Conservation (phyloP, 441 rosid species). For the Gossypium lobatum region DNA sequence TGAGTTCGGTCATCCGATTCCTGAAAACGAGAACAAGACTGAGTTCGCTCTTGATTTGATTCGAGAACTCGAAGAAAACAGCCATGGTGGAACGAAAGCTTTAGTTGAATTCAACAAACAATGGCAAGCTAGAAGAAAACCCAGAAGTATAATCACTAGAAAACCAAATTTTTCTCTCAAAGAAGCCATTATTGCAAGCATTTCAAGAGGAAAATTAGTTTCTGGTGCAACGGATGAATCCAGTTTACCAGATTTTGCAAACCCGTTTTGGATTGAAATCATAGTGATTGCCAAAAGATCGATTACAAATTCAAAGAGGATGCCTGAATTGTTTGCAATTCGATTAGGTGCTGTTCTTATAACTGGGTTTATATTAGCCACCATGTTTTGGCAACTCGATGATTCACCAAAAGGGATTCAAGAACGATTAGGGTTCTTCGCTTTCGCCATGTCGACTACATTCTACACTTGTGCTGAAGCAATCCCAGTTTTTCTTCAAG, state of each 20-base stretch:
- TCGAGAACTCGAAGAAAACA: slow-evolving; percentile 52
- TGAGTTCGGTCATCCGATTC: slow-evolving; percentile 60
- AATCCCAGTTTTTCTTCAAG: slow-evolving; percentile 75
- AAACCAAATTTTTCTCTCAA: slow-evolving; percentile 36
- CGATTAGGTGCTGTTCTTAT: slow-evolving; percentile 68
- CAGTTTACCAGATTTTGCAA: slow-evolving; percentile 52
- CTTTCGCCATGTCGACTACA: slow-evolving; percentile 81
- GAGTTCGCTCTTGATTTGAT: slow-evolving; percentile 69
- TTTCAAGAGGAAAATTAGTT: slow-evolving; percentile 62
- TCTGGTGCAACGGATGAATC: slow-evolving; percentile 48
- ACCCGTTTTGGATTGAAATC: slow-evolving; percentile 73
- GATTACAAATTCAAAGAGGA: slow-evolving; percentile 58
- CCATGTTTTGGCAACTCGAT: slow-evolving; percentile 62
- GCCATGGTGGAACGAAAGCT: slow-evolving; percentile 42
- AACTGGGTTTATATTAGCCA: slow-evolving; percentile 69
- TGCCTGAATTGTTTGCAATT: slow-evolving; percentile 69
- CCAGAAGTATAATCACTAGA: slow-evolving; percentile 8
- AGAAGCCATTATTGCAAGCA: slow-evolving; percentile 51
- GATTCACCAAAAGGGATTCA: slow-evolving; percentile 74
- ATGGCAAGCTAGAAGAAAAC: slow-evolving; percentile 33
- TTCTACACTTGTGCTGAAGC: slow-evolving; percentile 90
- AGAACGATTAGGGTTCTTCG: slow-evolving; percentile 74
- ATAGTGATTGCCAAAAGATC: slow-evolving; percentile 71
- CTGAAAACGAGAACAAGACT: slow-evolving; percentile 55
- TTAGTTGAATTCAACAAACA: slow-evolving; percentile 56